Conservation (phyloP, 164 flowering plant species). For the Hamamelis virginiana region DNA sequence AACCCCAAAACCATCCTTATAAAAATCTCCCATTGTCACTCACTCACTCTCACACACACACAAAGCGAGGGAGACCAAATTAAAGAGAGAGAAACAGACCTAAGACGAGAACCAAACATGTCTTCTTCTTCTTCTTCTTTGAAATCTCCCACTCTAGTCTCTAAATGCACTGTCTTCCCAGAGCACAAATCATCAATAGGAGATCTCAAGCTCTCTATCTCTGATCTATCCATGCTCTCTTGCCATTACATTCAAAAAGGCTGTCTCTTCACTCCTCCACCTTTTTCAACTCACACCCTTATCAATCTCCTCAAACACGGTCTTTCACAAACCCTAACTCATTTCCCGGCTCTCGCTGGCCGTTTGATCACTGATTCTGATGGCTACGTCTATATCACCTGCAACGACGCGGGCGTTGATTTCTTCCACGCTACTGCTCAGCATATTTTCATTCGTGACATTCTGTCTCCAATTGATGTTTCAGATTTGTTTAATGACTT, state of each 20-base stretch:
- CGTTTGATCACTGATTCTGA: slow-evolving; percentile 42
- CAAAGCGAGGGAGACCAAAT: not conserved
- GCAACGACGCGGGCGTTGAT: slow-evolving; percentile 57
- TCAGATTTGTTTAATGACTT: slow-evolving; percentile 37
- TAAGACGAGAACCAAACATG: slow-evolving; percentile 3
- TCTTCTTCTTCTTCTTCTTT: slow-evolving; percentile 8
- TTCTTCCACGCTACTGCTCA: slow-evolving; percentile 44
- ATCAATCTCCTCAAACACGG: slow-evolving; percentile 26
- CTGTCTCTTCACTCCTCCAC: slow-evolving; percentile 41
- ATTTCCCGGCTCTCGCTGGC: slow-evolving; percentile 66
- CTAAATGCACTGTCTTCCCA: slow-evolving; percentile 40
- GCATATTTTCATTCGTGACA: slow-evolving; percentile 23
- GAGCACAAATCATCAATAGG: slow-evolving; percentile 27
- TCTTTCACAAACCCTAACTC: slow-evolving; percentile 48
- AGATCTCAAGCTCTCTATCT: slow-evolving; percentile 53
- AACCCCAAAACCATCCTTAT: slow-evolving; percentile 3
- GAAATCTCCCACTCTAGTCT: slow-evolving; percentile 18
- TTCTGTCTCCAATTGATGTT: slow-evolving; percentile 30
- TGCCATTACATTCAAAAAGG: slow-evolving; percentile 71
- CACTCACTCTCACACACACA: not conserved
- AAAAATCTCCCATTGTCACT: slow-evolving; percentile 8
- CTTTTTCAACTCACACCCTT: slow-evolving; percentile 17
- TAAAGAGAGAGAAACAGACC: not conserved
- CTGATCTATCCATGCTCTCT: slow-evolving; percentile 69
- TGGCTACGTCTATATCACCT: slow-evolving; percentile 48